phyloP scores from a whole-genome alignment of 2,329 filamentous ascomycete genomes.

The Penicillium corylophilum region DNA sequence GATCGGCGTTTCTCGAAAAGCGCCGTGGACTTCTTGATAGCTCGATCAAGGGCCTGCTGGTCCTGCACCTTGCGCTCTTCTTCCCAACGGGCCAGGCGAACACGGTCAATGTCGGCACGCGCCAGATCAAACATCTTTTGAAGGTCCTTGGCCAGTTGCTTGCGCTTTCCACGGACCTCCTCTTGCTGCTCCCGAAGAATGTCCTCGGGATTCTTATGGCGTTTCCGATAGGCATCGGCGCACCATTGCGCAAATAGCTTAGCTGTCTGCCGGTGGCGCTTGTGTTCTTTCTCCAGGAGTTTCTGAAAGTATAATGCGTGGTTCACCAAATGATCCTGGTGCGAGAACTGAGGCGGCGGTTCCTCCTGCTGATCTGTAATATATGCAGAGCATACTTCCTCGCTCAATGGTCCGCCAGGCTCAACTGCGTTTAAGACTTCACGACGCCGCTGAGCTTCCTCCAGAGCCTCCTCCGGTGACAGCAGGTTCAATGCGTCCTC shows the following conservation, averaged over 20 bases:
- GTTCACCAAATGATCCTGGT: slow-evolving; percentile 77
- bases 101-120: slow-evolving; percentile 57
- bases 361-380: slow-evolving; percentile 72
- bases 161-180: slow-evolving; percentile 67
- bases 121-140: slow-evolving; percentile 62
- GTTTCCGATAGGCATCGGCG: slow-evolving; percentile 43
- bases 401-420: slow-evolving; percentile 72
- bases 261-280: slow-evolving; percentile 71
- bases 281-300: slow-evolving; percentile 75
- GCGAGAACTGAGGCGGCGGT: slow-evolving; percentile 77
- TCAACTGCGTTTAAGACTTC: slow-evolving; percentile 71
- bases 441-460: slow-evolving; percentile 68
- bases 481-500: slow-evolving; percentile 46
- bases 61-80: slow-evolving; percentile 52
- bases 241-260: slow-evolving; percentile 68
- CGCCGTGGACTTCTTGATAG: slow-evolving; percentile 53
- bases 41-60: slow-evolving; percentile 55
- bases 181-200: slow-evolving; percentile 74
- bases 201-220: slow-evolving; percentile 61
- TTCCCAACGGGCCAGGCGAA: slow-evolving; percentile 58
- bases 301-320: slow-evolving; percentile 79
- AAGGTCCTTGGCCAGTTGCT: slow-evolving; percentile 65
- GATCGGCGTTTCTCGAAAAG: slow-evolving; percentile 48
- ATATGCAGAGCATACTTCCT: slow-evolving; percentile 68
- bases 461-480: slow-evolving; percentile 61